Percentiles rank a stretch among this genome's conserved stretches.
phyloP scores from a whole-genome alignment of 495 filamentous ascomycete genomes.

The Ascodesmis nigricans region DNA sequence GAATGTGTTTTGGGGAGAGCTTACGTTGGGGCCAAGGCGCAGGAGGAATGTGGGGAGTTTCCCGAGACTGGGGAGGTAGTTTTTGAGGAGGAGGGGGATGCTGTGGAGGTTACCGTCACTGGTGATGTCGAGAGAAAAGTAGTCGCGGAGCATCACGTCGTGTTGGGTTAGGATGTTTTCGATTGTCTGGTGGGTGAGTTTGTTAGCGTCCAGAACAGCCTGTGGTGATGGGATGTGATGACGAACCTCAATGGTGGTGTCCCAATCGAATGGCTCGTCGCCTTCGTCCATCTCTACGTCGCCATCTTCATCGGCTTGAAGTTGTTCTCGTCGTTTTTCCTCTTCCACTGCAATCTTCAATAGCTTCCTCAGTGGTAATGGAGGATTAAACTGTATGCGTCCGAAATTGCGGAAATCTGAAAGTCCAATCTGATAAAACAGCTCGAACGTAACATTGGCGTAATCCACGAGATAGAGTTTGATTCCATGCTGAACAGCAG shows the following conservation, averaged over 20 bases:
- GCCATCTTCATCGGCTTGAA: constrained; percentile 23
- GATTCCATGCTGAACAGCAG: constrained; percentile 78
- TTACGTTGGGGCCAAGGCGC: constrained; percentile 46
- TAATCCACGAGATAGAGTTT: constrained; percentile 92
- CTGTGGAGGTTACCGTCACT: constrained; percentile 50
- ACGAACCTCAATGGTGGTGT: constrained; percentile 13
- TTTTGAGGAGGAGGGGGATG: constrained; percentile 71
- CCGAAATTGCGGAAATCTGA: constrained; percentile 97
- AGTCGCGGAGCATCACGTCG: constrained; percentile 74
- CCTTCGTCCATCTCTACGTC: constrained; percentile 41
- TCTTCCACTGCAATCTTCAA: constrained; percentile 49
- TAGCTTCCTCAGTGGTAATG: constrained; percentile 47
- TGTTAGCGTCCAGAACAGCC: too few species aligned
- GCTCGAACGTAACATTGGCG: constrained; percentile 64
- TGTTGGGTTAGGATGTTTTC: constrained; percentile 40
- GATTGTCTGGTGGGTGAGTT: constrained; percentile 13
- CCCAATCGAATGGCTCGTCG: constrained; percentile 14
- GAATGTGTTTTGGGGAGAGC: constrained; percentile 5
- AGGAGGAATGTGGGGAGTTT: constrained; percentile 83
- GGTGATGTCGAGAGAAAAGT: constrained; percentile 72
- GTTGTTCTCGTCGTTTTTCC: constrained; percentile 24
- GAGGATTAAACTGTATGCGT: constrained; percentile 52
- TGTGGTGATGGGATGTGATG: too few species aligned
- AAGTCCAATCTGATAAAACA: constrained; percentile 91
- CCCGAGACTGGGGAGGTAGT: constrained; percentile 62